A percentile compares a stretch with the other conserved stretches of the same genome.
Evolutionary conservation across 495 filamentous ascomycete genomes (phyloP).

Genomic region (Evernia prunastri): DNA sequence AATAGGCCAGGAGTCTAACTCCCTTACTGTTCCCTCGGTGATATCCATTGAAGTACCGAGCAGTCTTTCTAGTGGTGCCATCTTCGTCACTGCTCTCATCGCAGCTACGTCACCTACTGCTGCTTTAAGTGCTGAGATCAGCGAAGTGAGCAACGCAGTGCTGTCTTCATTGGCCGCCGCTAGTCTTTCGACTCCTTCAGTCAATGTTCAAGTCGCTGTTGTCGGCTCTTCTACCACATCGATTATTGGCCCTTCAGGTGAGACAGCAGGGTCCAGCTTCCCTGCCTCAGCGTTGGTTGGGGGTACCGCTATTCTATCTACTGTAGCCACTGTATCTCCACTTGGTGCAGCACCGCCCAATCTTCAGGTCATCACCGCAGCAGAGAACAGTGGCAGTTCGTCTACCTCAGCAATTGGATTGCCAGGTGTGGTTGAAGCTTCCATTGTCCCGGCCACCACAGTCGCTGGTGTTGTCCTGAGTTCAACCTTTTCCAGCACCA

Average conservation of each 20-base stretch:
- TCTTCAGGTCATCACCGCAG: background rate
- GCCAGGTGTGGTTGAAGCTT: background rate
- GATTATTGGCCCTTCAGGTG: background rate
- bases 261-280: background rate
- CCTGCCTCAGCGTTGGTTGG: background rate
- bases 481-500: background rate
- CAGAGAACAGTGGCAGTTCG: background rate
- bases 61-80: background rate
- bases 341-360: background rate
- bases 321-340: background rate
- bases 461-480: background rate
- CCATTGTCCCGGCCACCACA: background rate
- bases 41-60: background rate
- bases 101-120: background rate
- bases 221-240: background rate
- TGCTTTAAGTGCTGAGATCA: background rate
- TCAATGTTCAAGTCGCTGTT: background rate
- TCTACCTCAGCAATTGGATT: background rate
- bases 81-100: background rate
- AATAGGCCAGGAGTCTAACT: background rate
- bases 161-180: background rate
- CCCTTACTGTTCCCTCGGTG: background rate
- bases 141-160: conserved; percentile 1
- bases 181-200: background rate
- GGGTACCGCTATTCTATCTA: background rate